Base-by-base conservation (phyloP, 768 basidiomycete species). In the Suillus hirtellus region DNA sequence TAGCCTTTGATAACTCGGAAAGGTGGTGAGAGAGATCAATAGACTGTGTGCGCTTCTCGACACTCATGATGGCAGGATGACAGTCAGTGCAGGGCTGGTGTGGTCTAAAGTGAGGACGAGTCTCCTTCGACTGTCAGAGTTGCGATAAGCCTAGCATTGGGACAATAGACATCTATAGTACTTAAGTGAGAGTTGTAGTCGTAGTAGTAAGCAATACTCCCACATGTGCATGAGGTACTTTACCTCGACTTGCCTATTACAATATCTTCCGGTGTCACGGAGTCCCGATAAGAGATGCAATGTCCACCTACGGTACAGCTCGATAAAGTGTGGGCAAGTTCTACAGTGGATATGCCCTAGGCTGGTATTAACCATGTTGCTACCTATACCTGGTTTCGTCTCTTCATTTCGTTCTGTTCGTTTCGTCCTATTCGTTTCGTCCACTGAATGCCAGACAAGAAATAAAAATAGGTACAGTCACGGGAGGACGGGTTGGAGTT, bases 11-110 rank as follows among this genome's bases (percentile, higher is more conserved):
- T 21, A 87, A 43, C 3, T 75, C 70, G n/a, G 87, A 89, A 35
- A 93, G 75, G 71, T 93, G 92, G 70, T 91, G 88, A 24, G 85
- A 86, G 52, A 92, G 77, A 75, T 93, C 89, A 62, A 89, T 77
- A 1, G 88, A 81, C 47, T 84, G 79, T 59, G 70, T 67, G 15
- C 63, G 71, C 66, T 80, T 79, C 68, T 79, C 78, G 17, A 64
- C 66, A 38, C 64, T 67, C 73, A 77, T 76, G 17, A 38, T 42
- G 59, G 55, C 4, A 42, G 55, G 40, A 40, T 12, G 12, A 58
- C 17, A 42, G 17, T 42, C 6, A 6, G 17, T 6, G 37, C 3
- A 42, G 40, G 38, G 17, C 24, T 58, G 11, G 27, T 58, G 17
- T 40, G 24, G 55, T 37, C 4, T 56, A 1, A 40, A 31, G 56